Evolutionary conservation across 257 asterid genomes (phyloP), one percentile per base, ranked within the genome.

Genomic region (Cinchona pubescens): DNA sequence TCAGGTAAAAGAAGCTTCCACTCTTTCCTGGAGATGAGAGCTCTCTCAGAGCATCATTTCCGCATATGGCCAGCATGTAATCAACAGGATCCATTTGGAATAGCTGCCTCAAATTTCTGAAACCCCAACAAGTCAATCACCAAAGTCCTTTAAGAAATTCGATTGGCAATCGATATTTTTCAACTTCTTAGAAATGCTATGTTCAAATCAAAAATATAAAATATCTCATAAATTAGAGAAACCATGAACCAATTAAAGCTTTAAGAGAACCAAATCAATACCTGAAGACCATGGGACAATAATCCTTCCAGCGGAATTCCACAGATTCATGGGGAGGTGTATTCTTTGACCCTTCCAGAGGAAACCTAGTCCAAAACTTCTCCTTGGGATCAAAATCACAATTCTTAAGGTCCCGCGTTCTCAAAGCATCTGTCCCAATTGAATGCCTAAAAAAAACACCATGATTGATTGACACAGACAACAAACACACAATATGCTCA

Each of bases 21-120:
- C 99, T 95, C 83, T 95, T 95, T 76, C 99, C 99, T 0, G 98
- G 99, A 80, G 99, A 95, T 2, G 98, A 93, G 77, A 95, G 96
- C 83, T 95, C 99, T 75, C 97, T 88, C 16, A 95, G 74, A 75
- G 99, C 99, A 84, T 93, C 96, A 79, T 87, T 85, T 51, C 97
- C 99, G 58, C 99, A 95, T 61, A 95, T 83, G 76, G 99, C 97
- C 76, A 95, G 76, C 99, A 95, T 91, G 79, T 95, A 95, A 87
- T 93, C 97, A 7, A 98, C 98, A 34, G 98, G 92, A 87, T 95
- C 99, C 35, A 95, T 93, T 86, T 87, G 97, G 86, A 95, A 95
- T 73, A 90, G 85, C 83, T 86, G 90, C 81, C 99, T 89, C 77
- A 95, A 83, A 78, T 88, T 93, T 83, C 99, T 95, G 88, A 25